Evolutionary conservation across 2,329 filamentous ascomycete species (phyloP).

Genomic region (Didymella lethalis): DNA sequence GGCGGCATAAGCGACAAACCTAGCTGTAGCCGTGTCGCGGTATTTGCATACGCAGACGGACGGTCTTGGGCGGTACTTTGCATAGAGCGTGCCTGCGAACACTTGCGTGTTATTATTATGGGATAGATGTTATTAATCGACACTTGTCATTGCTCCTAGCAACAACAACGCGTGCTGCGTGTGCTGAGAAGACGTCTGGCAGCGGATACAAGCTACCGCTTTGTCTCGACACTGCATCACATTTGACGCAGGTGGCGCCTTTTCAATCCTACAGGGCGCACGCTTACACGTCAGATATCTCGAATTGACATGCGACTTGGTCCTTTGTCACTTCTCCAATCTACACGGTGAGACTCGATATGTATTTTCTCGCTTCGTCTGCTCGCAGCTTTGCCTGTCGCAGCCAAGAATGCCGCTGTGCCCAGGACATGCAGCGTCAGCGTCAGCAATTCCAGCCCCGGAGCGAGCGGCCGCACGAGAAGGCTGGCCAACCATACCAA

Average conservation of each 20-base stretch:
- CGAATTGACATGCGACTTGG: not conserved
- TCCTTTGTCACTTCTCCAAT: not conserved
- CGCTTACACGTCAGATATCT: conserved; percentile 3
- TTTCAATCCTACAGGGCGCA: not conserved
- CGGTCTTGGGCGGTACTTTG: conserved; percentile 7
- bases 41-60: conserved; percentile 8
- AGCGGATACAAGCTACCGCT: not conserved
- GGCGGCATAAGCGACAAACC: not conserved
- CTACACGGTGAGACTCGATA: not conserved
- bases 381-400: not conserved
- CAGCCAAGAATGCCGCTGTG: not conserved
- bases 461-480: not conserved
- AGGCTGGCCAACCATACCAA: not conserved
- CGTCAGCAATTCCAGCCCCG: not conserved
- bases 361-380: not conserved
- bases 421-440: not conserved
- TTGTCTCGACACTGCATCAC: not conserved
- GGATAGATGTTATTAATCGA: conserved; percentile 11
- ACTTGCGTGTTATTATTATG: conserved; percentile 15
- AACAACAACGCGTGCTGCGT: not conserved
- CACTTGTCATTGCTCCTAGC: not conserved
- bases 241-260: conserved; percentile 18
- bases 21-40: conserved; percentile 13
- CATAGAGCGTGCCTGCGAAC: conserved; percentile 15
- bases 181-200: not conserved